These are phyloP conservation scores for Elsinoe necatrix DNA, from an alignment of 2,329 filamentous ascomycete species.

Conservation along the genomic window DNA sequence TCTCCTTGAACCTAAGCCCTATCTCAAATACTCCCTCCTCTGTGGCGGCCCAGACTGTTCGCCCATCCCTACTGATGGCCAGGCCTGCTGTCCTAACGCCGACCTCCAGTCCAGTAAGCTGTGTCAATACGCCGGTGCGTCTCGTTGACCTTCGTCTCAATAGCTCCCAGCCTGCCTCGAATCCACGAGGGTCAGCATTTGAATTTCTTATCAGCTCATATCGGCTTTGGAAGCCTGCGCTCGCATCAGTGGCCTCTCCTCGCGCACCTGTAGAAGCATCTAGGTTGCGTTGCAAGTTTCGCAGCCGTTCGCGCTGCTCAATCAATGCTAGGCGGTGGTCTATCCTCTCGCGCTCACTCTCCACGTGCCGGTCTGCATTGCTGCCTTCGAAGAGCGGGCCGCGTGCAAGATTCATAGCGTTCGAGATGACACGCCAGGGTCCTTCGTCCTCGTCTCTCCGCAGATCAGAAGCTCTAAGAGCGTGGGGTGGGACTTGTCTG, in stretches of 20 bases:
- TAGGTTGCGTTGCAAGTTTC: slow-evolving; percentile 18
- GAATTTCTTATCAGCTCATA: neutral
- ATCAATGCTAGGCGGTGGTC: slow-evolving; percentile 20
- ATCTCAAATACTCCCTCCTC: slow-evolving; percentile 72
- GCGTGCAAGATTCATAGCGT: slow-evolving; percentile 34
- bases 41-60: slow-evolving; percentile 39
- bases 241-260: neutral
- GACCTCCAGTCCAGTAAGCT: slow-evolving; percentile 17
- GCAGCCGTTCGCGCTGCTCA: slow-evolving; percentile 21
- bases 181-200: neutral
- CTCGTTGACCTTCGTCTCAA: slow-evolving; percentile 2
- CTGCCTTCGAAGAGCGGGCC: slow-evolving; percentile 29
- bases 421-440: slow-evolving; percentile 42
- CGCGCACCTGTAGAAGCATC: slow-evolving; percentile 13
- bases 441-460: slow-evolving; percentile 27
- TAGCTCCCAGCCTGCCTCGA: slow-evolving; percentile 9
- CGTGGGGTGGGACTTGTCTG: slow-evolving; percentile 15
- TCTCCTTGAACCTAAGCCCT: slow-evolving; percentile 53
- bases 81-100: slow-evolving; percentile 41
- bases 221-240: neutral
- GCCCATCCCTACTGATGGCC: slow-evolving; percentile 41
- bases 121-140: neutral
- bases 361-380: slow-evolving; percentile 20
- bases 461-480: neutral
- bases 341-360: slow-evolving; percentile 19